A percentile compares a stretch with the other conserved stretches of the same genome.
phyloP scores from a whole-genome alignment of 2,329 filamentous ascomycete genomes.

The Fusarium annulatum region DNA sequence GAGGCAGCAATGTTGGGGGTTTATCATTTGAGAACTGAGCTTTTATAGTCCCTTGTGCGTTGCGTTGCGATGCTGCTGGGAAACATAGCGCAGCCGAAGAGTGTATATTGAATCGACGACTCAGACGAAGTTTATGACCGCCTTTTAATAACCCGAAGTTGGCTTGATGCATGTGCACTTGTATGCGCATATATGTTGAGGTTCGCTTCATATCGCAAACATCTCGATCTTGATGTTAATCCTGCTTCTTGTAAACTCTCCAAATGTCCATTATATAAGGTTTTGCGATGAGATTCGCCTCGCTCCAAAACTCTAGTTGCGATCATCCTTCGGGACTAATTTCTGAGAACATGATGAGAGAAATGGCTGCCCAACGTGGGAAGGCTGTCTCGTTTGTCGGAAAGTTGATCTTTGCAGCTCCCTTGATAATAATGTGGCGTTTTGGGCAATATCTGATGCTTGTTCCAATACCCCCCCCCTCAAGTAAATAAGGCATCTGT shows the following conservation, averaged over 20 bases:
- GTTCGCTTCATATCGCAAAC: neutral
- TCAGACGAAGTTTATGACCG: slow-evolving; percentile 5
- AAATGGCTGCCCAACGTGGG: neutral
- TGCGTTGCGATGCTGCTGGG: slow-evolving; percentile 9
- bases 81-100: slow-evolving; percentile 2
- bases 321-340: neutral
- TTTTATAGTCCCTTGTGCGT: slow-evolving; percentile 14
- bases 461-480: neutral
- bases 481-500: slow-evolving; percentile 56
- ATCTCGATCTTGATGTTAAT: neutral
- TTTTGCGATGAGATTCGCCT: neutral
- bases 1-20: neutral
- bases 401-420: neutral
- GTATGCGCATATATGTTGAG: neutral
- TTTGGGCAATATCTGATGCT: neutral
- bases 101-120: slow-evolving; percentile 13
- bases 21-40: slow-evolving; percentile 6
- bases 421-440: neutral
- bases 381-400: neutral
- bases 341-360: neutral
- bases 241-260: neutral
- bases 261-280: neutral
- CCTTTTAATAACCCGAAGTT: neutral
- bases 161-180: neutral
- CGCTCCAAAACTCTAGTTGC: neutral